These are phyloP conservation scores for Calonectria henricotiae DNA, from an alignment of 2,329 filamentous ascomycete genomes.

Conservation along the genomic window DNA sequence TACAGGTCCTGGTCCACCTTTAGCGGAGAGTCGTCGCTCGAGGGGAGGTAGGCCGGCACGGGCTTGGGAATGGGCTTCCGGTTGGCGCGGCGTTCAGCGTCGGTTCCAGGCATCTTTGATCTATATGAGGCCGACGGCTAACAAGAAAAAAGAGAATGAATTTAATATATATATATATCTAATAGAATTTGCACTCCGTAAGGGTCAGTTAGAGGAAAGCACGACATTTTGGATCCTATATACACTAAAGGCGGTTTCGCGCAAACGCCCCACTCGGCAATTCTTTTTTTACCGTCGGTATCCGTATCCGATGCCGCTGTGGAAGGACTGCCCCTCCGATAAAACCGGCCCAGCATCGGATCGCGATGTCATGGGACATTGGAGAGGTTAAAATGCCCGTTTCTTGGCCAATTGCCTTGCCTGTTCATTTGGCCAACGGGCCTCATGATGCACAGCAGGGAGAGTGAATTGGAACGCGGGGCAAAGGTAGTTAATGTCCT, in stretches of 20 bases:
- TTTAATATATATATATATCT: not conserved
- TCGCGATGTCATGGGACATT: conserved; percentile 1
- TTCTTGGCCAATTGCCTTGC: conserved; percentile 6
- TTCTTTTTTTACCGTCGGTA: conserved; percentile 34
- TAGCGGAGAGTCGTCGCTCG: conserved; percentile 60
- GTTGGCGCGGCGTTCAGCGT: conserved; percentile 60
- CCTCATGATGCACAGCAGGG: not conserved
- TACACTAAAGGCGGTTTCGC: conserved; percentile 33
- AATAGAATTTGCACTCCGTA: not conserved
- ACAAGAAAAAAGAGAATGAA: too few relatives aligned
- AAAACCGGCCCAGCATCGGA: conserved; percentile 12
- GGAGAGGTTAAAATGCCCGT: not conserved
- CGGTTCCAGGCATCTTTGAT: conserved; percentile 47
- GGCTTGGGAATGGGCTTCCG: conserved; percentile 65
- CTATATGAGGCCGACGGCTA: not conserved
- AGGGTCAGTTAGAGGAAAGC: not conserved
- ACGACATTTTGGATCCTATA: conserved; percentile 32
- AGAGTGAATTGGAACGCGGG: not conserved
- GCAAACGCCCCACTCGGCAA: conserved; percentile 42
- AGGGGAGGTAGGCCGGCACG: conserved; percentile 66
- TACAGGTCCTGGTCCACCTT: conserved; percentile 69
- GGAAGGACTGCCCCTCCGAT: conserved; percentile 32
- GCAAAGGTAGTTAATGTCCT: not conserved
- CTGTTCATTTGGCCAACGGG: not conserved
- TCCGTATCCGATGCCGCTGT: conserved; percentile 43